Evolutionary conservation across 345 rosid genomes (phyloP).

Genomic region (Cardamine chenopodiifolia): DNA sequence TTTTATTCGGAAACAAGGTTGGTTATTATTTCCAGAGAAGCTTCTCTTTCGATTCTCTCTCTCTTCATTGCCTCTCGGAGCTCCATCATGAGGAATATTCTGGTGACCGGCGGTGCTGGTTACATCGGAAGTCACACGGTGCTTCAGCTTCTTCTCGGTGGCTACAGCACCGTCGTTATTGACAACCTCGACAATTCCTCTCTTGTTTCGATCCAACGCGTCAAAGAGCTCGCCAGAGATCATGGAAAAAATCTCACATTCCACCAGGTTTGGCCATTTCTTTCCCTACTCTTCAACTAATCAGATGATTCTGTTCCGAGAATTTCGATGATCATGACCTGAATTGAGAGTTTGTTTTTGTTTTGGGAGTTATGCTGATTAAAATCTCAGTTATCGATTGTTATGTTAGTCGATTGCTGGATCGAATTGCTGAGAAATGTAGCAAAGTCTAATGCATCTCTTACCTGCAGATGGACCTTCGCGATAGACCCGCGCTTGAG

Average conservation of each 20-base stretch:
- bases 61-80: conserved; percentile 28
- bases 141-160: conserved; percentile 77
- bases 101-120: conserved; percentile 98
- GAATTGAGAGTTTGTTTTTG: neutral
- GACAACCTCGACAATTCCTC: conserved; percentile 91
- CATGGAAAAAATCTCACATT: conserved; percentile 60
- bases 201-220: conserved; percentile 60
- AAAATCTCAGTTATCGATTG: neutral
- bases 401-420: neutral
- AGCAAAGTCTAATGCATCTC: conserved; percentile 22
- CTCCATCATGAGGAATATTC: conserved; percentile 51
- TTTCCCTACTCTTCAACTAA: neutral
- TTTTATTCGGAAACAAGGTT: conserved; percentile 21
- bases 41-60: conserved; percentile 40
- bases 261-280: conserved; percentile 57
- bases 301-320: neutral
- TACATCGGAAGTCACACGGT: conserved; percentile 98
- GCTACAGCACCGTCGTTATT: conserved; percentile 67
- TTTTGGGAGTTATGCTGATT: neutral
- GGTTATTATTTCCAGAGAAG: conserved; percentile 29
- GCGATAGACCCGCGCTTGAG: conserved; percentile 82
- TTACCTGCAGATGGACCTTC: conserved; percentile 76
- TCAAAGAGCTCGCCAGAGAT: conserved; percentile 67
- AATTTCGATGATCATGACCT: conserved; percentile 20
- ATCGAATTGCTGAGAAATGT: conserved; percentile 20